Base-by-base conservation (phyloP, 495 filamentous ascomycete species). In the Penicillium canariense region DNA sequence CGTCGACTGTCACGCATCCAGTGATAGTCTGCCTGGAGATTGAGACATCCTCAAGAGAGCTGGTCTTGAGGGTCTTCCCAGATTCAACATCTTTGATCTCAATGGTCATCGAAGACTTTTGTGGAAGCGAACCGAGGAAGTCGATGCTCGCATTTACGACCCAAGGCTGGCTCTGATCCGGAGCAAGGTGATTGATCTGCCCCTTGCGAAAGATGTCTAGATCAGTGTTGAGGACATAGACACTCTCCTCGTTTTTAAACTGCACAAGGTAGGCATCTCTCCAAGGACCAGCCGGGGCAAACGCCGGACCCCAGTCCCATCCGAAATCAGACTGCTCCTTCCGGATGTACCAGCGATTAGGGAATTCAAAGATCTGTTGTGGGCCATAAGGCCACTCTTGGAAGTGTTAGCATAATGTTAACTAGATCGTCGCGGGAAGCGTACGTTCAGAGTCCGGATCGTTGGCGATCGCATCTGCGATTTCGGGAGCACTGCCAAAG, bases 321-420 rank as follows among this genome's bases (percentile, higher is more conserved):
- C 85, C 85, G 61, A 88, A 87, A 56, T 88, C 85, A 9, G 77
- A 84, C 58, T 87, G 85, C 55, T 87, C 80, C 63, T 87, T 88
- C 30, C 85, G 81, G 38, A 87, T 84, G 46, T 81, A 87, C 69
- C 80, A 77, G 4, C 83, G 75, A 51, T 85, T 79, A 0, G 72
- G 63, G 51, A 86, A 85, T 53, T 73, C 69, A 54, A 68, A 72
- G 10, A 59, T 38, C 17, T 66, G 47, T 32, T 84, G 71, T 3
- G 81, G 70, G 17, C 66, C 65, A 51, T 44, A 44, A 1, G 81
- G 79, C 79, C 78, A 82, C 40, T 67, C 73, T 74, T 17, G 3
- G 8, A 12, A 44, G 18, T 43, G 12, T 58, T 17, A 59, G 18
- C 61, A 46, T 43, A 12, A 9, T 8, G 28, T 2, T 5, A 20